A percentile compares a stretch with the other conserved stretches of the same genome.
Evolutionary conservation across 139 green algal species (phyloP).

Genomic region (Asterochloris erici): DNA sequence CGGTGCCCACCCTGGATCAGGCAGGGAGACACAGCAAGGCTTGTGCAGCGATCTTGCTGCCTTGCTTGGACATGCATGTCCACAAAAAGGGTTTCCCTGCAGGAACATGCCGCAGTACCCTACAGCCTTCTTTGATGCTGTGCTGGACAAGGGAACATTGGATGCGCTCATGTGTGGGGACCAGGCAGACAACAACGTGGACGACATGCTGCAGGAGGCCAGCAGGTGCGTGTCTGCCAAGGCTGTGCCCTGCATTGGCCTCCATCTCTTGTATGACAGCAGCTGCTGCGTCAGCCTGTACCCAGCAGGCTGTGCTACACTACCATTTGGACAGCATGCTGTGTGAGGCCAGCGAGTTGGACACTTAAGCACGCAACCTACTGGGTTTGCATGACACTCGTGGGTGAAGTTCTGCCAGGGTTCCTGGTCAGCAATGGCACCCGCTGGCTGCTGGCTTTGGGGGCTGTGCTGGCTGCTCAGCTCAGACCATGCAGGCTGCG

Average conservation of each 20-base stretch:
- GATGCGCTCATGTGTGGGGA: conserved; percentile 10
- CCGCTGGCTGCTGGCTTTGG: too few relatives aligned
- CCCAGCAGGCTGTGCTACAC: too few relatives aligned
- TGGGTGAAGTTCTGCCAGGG: too few relatives aligned
- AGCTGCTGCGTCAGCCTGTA: neutral
- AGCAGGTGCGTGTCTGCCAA: neutral
- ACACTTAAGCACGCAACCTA: too few relatives aligned
- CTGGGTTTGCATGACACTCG: too few relatives aligned
- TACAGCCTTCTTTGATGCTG: conserved; percentile 10
- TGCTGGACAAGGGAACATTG: conserved; percentile 15
- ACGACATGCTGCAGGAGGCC: neutral
- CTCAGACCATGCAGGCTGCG: too few relatives aligned
- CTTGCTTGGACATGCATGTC: neutral
- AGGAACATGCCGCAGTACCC: conserved; percentile 7
- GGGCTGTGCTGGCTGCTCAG: too few relatives aligned
- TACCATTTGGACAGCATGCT: neutral
- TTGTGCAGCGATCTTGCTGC: neutral
- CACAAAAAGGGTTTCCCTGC: neutral
- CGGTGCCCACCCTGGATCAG: neutral
- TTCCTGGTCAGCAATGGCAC: too few relatives aligned
- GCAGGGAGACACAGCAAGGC: neutral
- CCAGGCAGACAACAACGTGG: neutral
- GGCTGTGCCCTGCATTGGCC: neutral
- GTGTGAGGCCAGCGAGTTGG: neutral
- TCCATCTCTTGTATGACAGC: neutral